Base-by-base conservation (phyloP, 495 filamentous ascomycete species). In the Penicillium herquei region DNA sequence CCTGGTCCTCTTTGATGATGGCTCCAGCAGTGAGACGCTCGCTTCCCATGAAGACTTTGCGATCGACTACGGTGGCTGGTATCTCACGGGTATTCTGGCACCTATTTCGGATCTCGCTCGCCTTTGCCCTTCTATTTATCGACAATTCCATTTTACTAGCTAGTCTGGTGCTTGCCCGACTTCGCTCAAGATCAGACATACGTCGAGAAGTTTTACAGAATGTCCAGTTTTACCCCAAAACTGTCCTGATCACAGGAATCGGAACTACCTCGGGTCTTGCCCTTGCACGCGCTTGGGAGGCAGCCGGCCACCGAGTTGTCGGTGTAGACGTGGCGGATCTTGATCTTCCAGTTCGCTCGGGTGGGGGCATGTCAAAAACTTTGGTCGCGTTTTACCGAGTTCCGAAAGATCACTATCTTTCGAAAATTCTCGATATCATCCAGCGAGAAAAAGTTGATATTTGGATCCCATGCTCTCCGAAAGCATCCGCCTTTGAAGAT, bases 391-490 rank as follows among this genome's bases (percentile, higher is more conserved):
- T 85, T 67, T 84, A 85, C 65, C 66, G 68, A 1, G 69, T 91
- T 6, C 66, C 74, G 3, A 74, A 70, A 31, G 68, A 73, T 31
- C 65, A 71, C 30, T 83, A 80, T 34, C 71, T 81, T 43, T 67
- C 76, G 2, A 65, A 65, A 7, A 65, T 92, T 7, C 58, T 86
- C 7, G 60, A 81, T 13, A 77, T 90, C 13, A 72, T 91, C 33
- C 66, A 78, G 30, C 66, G 73, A 7, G 86, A 92, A 51, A 77
- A 78, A 0, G 78, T 89, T 14, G 83, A 90, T 51, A 58, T 92
- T 0, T 93, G 89, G 89, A 80, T 92, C 12, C 83, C 80, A 40
- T 90, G 86, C 59, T 88, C 87, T 0, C 81, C 80, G 8, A 81
- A 83, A 7, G 75, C 78, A 13, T 78, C 74, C 2, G 80, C 81